phyloP scores from a whole-genome alignment of 257 asterid species.

The Plantago elongata region DNA sequence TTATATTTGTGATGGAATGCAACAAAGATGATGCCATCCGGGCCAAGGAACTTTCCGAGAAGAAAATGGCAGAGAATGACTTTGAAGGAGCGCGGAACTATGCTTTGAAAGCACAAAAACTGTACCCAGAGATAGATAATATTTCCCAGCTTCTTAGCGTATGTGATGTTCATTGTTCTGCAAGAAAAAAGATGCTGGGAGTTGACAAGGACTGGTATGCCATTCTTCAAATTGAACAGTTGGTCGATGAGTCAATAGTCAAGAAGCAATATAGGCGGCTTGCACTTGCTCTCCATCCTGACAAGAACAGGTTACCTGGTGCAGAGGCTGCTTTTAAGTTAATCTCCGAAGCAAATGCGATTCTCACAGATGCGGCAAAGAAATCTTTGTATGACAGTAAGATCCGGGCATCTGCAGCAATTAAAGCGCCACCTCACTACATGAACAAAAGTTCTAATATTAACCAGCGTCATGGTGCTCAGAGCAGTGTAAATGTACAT shows the following conservation, averaged over 20 bases:
- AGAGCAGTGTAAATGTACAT: constrained; percentile 19
- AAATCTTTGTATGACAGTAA: constrained; percentile 51
- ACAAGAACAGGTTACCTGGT: constrained; percentile 80
- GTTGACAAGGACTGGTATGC: constrained; percentile 76
- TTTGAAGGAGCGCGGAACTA: constrained; percentile 61
- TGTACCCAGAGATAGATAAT: constrained; percentile 73
- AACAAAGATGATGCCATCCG: constrained; percentile 79
- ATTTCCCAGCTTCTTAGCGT: constrained; percentile 58
- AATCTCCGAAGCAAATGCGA: constrained; percentile 65
- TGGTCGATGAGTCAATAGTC: constrained; percentile 52
- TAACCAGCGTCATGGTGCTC: constrained; percentile 31
- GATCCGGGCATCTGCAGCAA: constrained; percentile 30
- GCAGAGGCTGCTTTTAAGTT: constrained; percentile 91
- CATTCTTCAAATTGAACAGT: constrained; percentile 59
- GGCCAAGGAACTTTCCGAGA: constrained; percentile 66
- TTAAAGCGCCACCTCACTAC: constrained; percentile 42
- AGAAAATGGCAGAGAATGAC: constrained; percentile 55
- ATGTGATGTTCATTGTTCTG: constrained; percentile 74
- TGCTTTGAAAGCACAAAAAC: constrained; percentile 59
- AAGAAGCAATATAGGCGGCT: constrained; percentile 73
- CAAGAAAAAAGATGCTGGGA: constrained; percentile 38
- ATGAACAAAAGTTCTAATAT: constrained; percentile 27
- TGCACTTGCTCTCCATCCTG: constrained; percentile 83
- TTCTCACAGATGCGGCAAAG: constrained; percentile 58
- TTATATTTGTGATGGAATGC: constrained; percentile 54